Evolutionary conservation across 345 rosid genomes (phyloP).

Genomic region (Salix brachista): DNA sequence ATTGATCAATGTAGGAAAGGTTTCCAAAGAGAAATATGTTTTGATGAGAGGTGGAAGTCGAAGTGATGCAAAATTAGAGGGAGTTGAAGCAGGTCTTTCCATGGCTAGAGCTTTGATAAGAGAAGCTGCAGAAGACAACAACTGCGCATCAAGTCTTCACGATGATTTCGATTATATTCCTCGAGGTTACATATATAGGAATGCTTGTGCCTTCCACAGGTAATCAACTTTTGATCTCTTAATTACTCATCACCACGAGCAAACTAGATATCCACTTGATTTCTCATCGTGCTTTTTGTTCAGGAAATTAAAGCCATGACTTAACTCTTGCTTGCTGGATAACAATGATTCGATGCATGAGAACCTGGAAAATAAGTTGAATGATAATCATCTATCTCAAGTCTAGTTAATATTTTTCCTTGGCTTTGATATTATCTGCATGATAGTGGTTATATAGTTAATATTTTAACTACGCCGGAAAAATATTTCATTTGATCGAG

Average conservation of each 20-base stretch:
- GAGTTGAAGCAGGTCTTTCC: constrained; percentile 40
- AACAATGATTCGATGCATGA: no score
- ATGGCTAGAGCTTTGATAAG: constrained; percentile 48
- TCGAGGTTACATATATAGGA: constrained; percentile 41
- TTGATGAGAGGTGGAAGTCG: no score
- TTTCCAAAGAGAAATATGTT: neutral
- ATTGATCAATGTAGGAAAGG: neutral
- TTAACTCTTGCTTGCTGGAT: no score
- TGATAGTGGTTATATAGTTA: no score
- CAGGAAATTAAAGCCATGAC: no score
- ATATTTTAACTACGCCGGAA: no score
- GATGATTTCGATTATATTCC: constrained; percentile 42
- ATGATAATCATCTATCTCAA: no score
- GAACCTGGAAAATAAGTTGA: no score
- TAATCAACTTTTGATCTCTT: constrained; percentile 8
- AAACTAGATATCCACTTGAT: no score
- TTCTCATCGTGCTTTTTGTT: no score
- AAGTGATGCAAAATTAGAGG: constrained; percentile 28
- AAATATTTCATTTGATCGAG: no score
- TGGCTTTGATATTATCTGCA: neutral
- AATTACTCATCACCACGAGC: neutral
- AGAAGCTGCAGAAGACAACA: constrained; percentile 29
- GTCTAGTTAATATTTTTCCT: no score
- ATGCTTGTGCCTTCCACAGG: constrained; percentile 51
- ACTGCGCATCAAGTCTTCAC: constrained; percentile 10